phyloP scores from a whole-genome alignment of 495 filamentous ascomycete genomes.

The Chaetomium fimeti region DNA sequence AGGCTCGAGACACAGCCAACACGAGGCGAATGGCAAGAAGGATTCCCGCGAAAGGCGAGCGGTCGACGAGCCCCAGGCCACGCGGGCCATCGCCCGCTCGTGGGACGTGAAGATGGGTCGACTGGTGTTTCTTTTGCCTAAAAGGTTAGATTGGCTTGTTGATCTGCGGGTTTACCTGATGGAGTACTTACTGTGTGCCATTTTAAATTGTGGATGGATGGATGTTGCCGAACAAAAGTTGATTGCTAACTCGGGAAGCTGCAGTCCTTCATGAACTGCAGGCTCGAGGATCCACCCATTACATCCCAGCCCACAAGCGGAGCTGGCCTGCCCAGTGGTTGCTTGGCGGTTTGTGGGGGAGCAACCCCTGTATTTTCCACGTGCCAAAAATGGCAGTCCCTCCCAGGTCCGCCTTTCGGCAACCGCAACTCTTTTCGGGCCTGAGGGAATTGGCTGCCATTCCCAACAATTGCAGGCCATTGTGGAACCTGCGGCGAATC shows the following conservation, averaged over 20 bases:
- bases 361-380: constrained; percentile 7
- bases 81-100: constrained; percentile 77
- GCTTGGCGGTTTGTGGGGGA: constrained; percentile 17
- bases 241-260: not conserved
- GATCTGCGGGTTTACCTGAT: not conserved
- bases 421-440: constrained; percentile 5
- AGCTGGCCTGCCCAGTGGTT: not conserved
- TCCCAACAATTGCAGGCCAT: constrained; percentile 10
- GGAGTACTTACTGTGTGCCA: constrained; percentile 57
- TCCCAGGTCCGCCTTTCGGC: constrained; percentile 10
- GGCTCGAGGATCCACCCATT: too few species aligned
- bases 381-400: not conserved
- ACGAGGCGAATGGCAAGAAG: constrained; percentile 89
- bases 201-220: constrained; percentile 27
- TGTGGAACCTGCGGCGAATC: constrained; percentile 12
- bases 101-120: constrained; percentile 94
- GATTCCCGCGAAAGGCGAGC: constrained; percentile 90
- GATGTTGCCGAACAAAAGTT: not conserved
- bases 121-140: constrained; percentile 92
- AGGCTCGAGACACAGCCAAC: constrained; percentile 82
- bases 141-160: constrained; percentile 25
- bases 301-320: too few species aligned
- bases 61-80: constrained; percentile 74
- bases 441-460: constrained; percentile 14
- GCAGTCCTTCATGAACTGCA: too few species aligned